Base-by-base conservation (phyloP, 139 green algal species). In the Chlorella sorokiniana region DNA sequence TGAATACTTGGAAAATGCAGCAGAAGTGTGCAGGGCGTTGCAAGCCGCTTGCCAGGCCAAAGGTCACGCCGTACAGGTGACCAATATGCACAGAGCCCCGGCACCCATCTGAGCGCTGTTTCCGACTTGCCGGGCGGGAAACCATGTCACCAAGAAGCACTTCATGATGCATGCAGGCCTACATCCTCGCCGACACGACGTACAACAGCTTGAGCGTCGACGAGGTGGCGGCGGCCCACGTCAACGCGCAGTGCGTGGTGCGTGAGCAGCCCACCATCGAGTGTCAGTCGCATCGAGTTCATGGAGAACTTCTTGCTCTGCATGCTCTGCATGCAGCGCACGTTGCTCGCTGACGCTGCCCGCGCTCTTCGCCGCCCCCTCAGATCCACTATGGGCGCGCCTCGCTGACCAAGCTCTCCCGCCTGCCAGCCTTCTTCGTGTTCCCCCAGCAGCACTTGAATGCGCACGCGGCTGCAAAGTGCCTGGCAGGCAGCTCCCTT, bases 361-460 rank as follows among this genome's bases (percentile, higher is more conserved):
- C 64, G 1, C 63, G 4, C 0, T 71, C 20, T 29, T 42, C 64
- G 44, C 35, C 38, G 37, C 31, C 20, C 14, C 62, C 29, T n/a
- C 88, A 96, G 93, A 61, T 99, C 1, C 96, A 99, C 77, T 99
- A 96, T 83, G 96, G 96, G 37, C 85, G 81, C 14, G 92, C 96
- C 40, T 98, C 95, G 3, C 79, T 99, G 33, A 90, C 84, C 18
- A 76, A 86, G 14, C 85, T 95, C 20, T 91, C 84, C 4, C 81
- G 85, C 3, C 48, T 95, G 45, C 95, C 93, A 33, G 90, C 93
- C 10, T 90, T 90, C 69, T 96, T 95, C 82, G 94, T 98, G 1
- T 94, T 98, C 69, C 91, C 91, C 2, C 77, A 81, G 65, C 14
- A 71, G 40, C 63, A 56, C 14, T 56, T 89, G 14, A 51, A 91